phyloP scores from a whole-genome alignment of 2,329 filamentous ascomycete genomes.

The Apiospora phragmitis region DNA sequence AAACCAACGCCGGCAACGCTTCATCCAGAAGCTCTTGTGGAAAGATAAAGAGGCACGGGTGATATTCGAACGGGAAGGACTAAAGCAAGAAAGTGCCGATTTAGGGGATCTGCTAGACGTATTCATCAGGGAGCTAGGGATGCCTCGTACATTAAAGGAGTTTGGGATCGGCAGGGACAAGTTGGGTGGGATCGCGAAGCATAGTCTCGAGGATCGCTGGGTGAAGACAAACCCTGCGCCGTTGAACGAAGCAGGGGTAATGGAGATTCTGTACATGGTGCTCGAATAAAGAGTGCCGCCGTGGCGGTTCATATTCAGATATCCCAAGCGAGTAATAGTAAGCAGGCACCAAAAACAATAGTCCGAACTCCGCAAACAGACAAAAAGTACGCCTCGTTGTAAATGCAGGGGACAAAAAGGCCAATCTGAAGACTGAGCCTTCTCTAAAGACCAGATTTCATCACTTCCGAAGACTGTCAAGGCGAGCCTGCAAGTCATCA shows the following conservation, averaged over 20 bases:
- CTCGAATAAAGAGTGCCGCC: slow-evolving; percentile 18
- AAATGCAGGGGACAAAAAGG: not conserved
- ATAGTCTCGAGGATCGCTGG: slow-evolving; percentile 51
- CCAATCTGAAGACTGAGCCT: not conserved
- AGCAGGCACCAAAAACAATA: not conserved
- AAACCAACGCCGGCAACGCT: slow-evolving; percentile 39
- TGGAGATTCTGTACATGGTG: slow-evolving; percentile 46
- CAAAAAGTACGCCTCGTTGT: not conserved
- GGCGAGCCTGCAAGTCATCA: slow-evolving; percentile 88
- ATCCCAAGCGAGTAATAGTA: not conserved
- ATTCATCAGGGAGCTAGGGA: slow-evolving; percentile 49
- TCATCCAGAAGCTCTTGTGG: slow-evolving; percentile 41
- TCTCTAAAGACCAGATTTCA: not conserved
- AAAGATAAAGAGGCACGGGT: slow-evolving; percentile 31
- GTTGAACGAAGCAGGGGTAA: slow-evolving; percentile 47
- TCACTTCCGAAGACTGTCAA: slow-evolving; percentile 77
- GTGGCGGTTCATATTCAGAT: slow-evolving; percentile 5
- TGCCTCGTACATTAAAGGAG: slow-evolving; percentile 54
- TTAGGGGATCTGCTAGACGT: slow-evolving; percentile 53
- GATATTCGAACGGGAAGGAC: slow-evolving; percentile 32
- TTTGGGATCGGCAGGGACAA: slow-evolving; percentile 50
- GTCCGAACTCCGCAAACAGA: slow-evolving; percentile 2
- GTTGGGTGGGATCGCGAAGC: slow-evolving; percentile 47
- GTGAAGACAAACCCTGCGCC: slow-evolving; percentile 51
- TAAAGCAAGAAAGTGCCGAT: slow-evolving; percentile 35